These are phyloP conservation scores for Fomes fomentarius DNA, from an alignment of 1,284 basidiomycete species.

Conservation along the genomic window DNA sequence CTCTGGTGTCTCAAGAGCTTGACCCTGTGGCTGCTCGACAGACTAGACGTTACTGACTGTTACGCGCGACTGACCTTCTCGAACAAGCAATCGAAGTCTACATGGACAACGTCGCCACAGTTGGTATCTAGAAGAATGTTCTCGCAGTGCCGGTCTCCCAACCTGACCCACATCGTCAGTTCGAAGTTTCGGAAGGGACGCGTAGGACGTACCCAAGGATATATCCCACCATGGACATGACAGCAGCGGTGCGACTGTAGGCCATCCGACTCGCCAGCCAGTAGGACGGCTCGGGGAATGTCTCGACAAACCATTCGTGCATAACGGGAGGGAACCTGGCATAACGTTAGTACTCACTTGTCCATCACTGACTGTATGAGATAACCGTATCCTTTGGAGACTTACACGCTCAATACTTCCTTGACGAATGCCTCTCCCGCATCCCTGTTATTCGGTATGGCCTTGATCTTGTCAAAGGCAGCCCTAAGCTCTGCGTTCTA, in stretches of 20 bases:
- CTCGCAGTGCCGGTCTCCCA: conserved; percentile 98
- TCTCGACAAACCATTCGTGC: conserved; percentile 97
- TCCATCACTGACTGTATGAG: too few species aligned
- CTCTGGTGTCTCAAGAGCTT: conserved; percentile 89
- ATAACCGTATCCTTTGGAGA: too few species aligned
- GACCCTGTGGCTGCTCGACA: conserved; percentile 59
- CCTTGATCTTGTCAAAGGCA: conserved; percentile 61
- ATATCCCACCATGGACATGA: conserved; percentile 99
- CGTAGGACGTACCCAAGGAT: conserved; percentile 79
- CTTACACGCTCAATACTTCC: conserved; percentile 65
- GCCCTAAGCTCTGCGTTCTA: conserved; percentile 53
- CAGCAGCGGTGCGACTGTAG: conserved; percentile 91
- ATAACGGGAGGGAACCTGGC: conserved; percentile 83
- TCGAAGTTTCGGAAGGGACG: conserved; percentile 5
- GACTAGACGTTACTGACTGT: background rate
- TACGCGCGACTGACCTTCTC: conserved; percentile 68
- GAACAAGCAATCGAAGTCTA: conserved; percentile 98
- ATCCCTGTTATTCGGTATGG: conserved; percentile 46
- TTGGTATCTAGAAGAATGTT: conserved; percentile 94
- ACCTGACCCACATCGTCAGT: conserved; percentile 44
- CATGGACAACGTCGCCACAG: conserved; percentile 93
- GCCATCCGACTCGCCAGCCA: conserved; percentile 91
- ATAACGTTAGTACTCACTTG: background rate
- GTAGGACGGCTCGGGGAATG: conserved; percentile 94
- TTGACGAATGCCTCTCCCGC: conserved; percentile 63